These are phyloP conservation scores for Microcyclospora tardicrescens DNA, from an alignment of 2,329 filamentous ascomycete genomes.

Conservation along the genomic window DNA sequence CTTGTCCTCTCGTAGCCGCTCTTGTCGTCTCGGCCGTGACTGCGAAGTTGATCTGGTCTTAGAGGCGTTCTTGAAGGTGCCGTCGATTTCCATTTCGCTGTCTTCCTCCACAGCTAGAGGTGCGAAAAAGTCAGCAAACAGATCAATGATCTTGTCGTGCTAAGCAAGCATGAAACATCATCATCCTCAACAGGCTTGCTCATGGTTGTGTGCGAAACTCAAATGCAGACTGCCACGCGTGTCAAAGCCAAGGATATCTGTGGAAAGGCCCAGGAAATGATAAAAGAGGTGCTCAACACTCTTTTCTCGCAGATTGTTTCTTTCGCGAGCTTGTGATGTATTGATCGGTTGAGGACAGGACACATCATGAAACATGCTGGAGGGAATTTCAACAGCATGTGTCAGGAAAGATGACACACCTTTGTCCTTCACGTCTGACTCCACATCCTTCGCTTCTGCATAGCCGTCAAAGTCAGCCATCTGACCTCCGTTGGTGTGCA, in stretches of 20 bases:
- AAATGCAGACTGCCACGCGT: constrained; percentile 22
- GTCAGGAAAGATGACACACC: constrained; percentile 11
- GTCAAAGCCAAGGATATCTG: constrained; percentile 28
- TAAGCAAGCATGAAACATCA: neutral
- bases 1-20: constrained; percentile 1
- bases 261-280: constrained; percentile 26
- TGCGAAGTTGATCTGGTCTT: neutral
- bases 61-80: neutral
- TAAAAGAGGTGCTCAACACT: constrained; percentile 18
- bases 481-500: neutral
- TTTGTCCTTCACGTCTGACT: constrained; percentile 9
- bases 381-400: neutral
- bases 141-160: neutral
- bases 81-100: constrained; percentile 5
- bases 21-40: neutral
- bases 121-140: neutral
- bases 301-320: constrained; percentile 5
- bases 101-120: constrained; percentile 1
- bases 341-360: constrained; percentile 16
- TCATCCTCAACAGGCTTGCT: neutral
- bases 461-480: neutral
- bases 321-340: constrained; percentile 18
- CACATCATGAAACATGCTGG: neutral
- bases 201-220: constrained; percentile 1
- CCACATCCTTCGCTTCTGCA: constrained; percentile 5